A percentile compares a stretch with the other conserved stretches of the same genome.
Conservation (phyloP, 2,329 filamentous ascomycete species). For the Colletotrichum cereale region DNA sequence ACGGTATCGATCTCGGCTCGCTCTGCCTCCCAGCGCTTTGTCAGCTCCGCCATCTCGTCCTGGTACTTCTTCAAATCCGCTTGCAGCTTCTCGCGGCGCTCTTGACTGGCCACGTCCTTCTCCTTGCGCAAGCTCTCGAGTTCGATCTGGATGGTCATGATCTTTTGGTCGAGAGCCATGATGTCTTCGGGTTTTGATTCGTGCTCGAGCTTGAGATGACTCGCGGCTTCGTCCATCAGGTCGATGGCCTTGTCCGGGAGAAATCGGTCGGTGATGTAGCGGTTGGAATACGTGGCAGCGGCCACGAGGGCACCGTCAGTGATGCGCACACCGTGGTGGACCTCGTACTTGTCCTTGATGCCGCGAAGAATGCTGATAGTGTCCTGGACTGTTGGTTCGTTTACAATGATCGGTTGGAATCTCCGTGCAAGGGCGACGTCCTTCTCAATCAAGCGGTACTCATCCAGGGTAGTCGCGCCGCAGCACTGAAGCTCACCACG, state of each 20-base stretch:
- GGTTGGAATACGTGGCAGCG: slow-evolving; percentile 91
- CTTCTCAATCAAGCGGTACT: slow-evolving; percentile 95
- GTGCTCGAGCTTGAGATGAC: slow-evolving; percentile 89
- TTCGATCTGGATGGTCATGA: slow-evolving; percentile 98
- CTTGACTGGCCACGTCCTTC: slow-evolving; percentile 88
- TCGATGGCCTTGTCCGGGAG: slow-evolving; percentile 98
- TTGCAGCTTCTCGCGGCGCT: slow-evolving; percentile 89
- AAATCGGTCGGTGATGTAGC: slow-evolving; percentile 97
- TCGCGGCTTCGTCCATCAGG: slow-evolving; percentile 94
- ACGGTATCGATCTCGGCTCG: slow-evolving; percentile 86
- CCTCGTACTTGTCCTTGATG: slow-evolving; percentile 98
- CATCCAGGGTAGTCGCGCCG: slow-evolving; percentile 91
- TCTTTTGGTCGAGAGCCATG: slow-evolving; percentile 90
- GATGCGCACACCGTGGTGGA: slow-evolving; percentile 96
- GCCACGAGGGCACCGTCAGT: slow-evolving; percentile 93
- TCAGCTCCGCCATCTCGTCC: slow-evolving; percentile 80
- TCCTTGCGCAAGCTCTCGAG: slow-evolving; percentile 95
- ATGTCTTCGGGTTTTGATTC: slow-evolving; percentile 98
- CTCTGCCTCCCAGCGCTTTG: slow-evolving; percentile 90
- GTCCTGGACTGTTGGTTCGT: slow-evolving; percentile 89
- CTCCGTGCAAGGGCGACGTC: slow-evolving; percentile 92
- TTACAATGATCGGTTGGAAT: slow-evolving; percentile 95
- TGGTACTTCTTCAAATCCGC: slow-evolving; percentile 80
- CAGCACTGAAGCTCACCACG: slow-evolving; percentile 95
- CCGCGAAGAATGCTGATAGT: slow-evolving; percentile 95